These are phyloP conservation scores for Urostyla sp. DNA, from an alignment of 73 alveolate species.

Conservation along the genomic window DNA sequence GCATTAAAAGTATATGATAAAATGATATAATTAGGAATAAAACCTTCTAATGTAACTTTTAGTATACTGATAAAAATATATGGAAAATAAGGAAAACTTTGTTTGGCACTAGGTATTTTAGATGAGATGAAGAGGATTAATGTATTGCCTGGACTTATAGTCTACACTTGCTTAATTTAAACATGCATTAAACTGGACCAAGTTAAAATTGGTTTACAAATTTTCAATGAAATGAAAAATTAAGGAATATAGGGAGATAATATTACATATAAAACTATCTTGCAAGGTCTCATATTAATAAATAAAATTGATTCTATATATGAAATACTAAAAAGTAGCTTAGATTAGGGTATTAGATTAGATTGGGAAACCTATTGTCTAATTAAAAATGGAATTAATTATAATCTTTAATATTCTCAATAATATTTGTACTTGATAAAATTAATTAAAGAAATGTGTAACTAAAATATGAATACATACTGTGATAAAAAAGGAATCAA, in stretches of 20 bases:
- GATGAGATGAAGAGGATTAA: constrained; percentile 88
- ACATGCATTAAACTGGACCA: constrained; percentile 90
- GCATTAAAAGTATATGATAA: constrained; percentile 86
- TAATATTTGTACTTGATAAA: too few relatives aligned
- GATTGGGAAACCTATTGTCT: too few relatives aligned
- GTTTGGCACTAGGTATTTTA: constrained; percentile 82
- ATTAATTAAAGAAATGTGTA: too few relatives aligned
- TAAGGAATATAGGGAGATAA: constrained; percentile 86
- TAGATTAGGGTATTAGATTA: not conserved
- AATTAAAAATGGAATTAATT: too few relatives aligned
- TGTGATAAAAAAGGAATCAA: too few relatives aligned
- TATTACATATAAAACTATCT: constrained; percentile 87
- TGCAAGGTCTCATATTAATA: constrained; percentile 83
- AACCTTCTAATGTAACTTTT: constrained; percentile 92
- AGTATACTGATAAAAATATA: constrained; percentile 91
- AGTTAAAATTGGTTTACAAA: constrained; percentile 79
- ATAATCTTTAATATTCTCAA: too few relatives aligned
- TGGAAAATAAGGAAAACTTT: constrained; percentile 85
- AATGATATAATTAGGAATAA: constrained; percentile 79
- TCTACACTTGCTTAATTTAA: constrained; percentile 91
- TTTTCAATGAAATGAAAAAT: constrained; percentile 80
- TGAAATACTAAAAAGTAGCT: not conserved
- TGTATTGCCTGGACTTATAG: constrained; percentile 85
- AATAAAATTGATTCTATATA: constrained; percentile 54
- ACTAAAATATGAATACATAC: too few relatives aligned